Conservation (phyloP, 371 early-diverging fungal species). For the Lichtheimia hyalospora region DNA sequence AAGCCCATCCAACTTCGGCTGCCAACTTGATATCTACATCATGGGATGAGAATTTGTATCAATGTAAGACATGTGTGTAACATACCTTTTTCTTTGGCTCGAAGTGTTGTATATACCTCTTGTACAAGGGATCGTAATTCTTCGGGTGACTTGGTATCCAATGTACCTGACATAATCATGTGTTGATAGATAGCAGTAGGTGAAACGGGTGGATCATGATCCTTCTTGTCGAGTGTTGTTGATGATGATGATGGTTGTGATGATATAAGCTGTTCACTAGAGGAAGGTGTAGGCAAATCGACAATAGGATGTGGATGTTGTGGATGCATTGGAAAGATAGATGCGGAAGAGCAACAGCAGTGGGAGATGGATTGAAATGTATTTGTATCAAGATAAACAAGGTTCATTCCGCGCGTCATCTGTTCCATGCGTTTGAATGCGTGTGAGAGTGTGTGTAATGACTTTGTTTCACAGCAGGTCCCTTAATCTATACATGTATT, state of each 20-base stretch:
- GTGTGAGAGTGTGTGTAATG: too few relatives aligned
- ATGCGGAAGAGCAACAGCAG: slow-evolving; percentile 1
- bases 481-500: too few relatives aligned
- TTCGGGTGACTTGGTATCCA: slow-evolving; percentile 9
- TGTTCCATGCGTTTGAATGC: background rate
- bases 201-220: too few relatives aligned
- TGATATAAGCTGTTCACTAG: background rate
- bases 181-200: too few relatives aligned
- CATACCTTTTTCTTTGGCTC: slow-evolving; percentile 34
- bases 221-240: too few relatives aligned
- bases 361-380: background rate
- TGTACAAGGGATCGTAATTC: slow-evolving; percentile 24
- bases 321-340: background rate
- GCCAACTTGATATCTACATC: slow-evolving; percentile 44
- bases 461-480: too few relatives aligned
- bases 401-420: background rate
- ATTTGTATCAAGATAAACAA: slow-evolving; percentile 4
- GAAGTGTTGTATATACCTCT: slow-evolving; percentile 20
- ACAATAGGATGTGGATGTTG: background rate
- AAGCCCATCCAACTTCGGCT: slow-evolving; percentile 45
- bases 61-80: slow-evolving; percentile 1
- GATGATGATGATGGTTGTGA: background rate
- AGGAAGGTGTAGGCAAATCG: slow-evolving; percentile 8
- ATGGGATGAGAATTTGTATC: background rate
- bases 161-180: background rate